Base-by-base conservation (phyloP, 805 yeast genomes). In the Candida broadrunensis region DNA sequence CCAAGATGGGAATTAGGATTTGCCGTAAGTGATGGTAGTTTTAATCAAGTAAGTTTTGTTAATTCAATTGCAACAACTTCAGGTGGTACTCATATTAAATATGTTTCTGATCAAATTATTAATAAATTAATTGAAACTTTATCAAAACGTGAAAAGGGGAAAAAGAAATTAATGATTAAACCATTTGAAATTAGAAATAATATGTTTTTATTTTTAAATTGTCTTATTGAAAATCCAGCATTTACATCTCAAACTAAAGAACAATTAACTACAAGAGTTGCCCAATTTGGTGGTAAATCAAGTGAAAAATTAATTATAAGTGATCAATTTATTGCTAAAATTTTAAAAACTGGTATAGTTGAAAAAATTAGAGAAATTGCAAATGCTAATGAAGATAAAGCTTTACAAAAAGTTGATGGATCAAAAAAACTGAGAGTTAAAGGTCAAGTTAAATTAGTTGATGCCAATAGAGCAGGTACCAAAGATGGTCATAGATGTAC, bases 231-330 rank as follows among this genome's bases (percentile, higher is more conserved):
- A 58, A 93, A 93, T 53, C 99, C 99, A 0, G 95, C 98, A 0
- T 93, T 93, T 60, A 89, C 97, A 0, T 90, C 98, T 0, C 99
- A 93, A 67, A 93, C 99, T 0, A 93, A 93, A 57, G 99, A 93
- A 61, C 96, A 89, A 58, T 69, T 93, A 54, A 90, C 97, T 18
- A 88, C 98, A 0, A 82, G 93, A 58, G 81, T 82, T 0, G 73
- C 85, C 15, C 95, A 90, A 50, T 93, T 91, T 69, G 97, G 97
- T 20, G 87, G 96, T 8, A 72, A 84, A 70, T 49, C 60, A 12
- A 49, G 52, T 40, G 73, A 67, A 37, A 68, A 85, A 78, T 58
- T 75, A 20, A 81, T 75, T n/a, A 72, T 93, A 5, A 77, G 88
- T 13, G 95, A 86, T 44, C 83, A 73, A 18, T 93, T 88, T 59